Evolutionary conservation across 2,329 filamentous ascomycete species (phyloP).

Genomic region (Canariomyces notabilis): DNA sequence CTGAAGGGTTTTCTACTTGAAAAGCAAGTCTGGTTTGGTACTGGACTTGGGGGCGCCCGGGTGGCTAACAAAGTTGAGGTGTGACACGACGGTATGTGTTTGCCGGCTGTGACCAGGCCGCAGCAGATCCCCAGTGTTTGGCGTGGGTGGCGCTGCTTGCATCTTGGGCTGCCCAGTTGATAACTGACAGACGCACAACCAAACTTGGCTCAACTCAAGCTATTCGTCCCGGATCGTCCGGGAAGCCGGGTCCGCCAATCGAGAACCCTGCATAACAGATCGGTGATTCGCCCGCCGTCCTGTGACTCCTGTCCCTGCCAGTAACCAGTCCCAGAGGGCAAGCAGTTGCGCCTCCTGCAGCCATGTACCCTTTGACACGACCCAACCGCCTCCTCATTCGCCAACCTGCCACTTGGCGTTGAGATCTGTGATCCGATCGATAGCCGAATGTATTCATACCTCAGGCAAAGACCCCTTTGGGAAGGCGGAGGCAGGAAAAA

Average conservation of each 20-base stretch:
- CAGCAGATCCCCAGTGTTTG: not conserved
- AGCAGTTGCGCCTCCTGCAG: not conserved
- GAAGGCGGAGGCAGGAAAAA: not conserved
- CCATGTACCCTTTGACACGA: not conserved
- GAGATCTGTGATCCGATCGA: not conserved
- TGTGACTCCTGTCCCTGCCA: too few relatives aligned
- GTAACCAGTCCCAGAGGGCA: not conserved
- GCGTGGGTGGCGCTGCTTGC: constrained; percentile 1
- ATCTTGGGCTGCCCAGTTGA: not conserved
- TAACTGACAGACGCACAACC: not conserved
- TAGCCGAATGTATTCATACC: constrained; percentile 5
- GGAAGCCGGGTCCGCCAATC: constrained; percentile 2
- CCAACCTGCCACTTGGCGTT: not conserved
- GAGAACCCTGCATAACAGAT: too few relatives aligned
- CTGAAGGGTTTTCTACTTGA: not conserved
- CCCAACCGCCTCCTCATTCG: not conserved
- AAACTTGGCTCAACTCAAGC: constrained; percentile 1
- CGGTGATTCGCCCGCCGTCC: not conserved
- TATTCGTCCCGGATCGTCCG: not conserved
- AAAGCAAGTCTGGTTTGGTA: not conserved
- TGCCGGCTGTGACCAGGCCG: not conserved
- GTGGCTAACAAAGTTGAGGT: too few relatives aligned
- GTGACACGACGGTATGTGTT: constrained; percentile 3
- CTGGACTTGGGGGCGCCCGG: too few relatives aligned
- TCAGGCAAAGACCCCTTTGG: not conserved